Evolutionary conservation across 2,329 filamentous ascomycete species (phyloP).

Genomic region (Westerdykella sp.): DNA sequence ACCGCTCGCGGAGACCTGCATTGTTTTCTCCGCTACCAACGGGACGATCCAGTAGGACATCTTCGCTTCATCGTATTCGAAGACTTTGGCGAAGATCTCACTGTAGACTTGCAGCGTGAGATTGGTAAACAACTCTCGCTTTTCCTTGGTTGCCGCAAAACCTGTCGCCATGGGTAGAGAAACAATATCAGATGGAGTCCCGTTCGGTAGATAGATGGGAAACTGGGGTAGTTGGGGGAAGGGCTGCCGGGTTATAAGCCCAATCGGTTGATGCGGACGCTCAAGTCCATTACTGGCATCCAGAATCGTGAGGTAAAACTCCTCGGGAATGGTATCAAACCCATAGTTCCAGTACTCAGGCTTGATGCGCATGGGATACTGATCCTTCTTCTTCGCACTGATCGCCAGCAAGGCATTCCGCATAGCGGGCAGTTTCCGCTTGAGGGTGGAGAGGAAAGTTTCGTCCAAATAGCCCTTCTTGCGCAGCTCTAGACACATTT

Average conservation of each 20-base stretch:
- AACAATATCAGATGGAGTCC: conserved; percentile 53
- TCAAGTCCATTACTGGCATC: conserved; percentile 55
- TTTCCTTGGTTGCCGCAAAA: conserved; percentile 41
- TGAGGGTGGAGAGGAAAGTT: conserved; percentile 66
- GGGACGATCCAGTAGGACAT: conserved; percentile 85
- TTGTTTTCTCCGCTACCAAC: conserved; percentile 14
- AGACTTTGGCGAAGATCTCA: conserved; percentile 86
- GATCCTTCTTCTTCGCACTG: conserved; percentile 65
- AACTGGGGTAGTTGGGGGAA: conserved; percentile 63
- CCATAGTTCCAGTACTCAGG: conserved; percentile 62
- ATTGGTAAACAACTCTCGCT: conserved; percentile 53
- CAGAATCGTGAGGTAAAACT: conserved; percentile 59
- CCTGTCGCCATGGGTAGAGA: conserved; percentile 42
- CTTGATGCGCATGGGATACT: conserved; percentile 74
- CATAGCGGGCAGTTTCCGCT: conserved; percentile 68
- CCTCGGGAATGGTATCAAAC: conserved; percentile 41
- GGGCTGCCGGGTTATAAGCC: conserved; percentile 61
- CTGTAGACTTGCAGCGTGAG: conserved; percentile 74
- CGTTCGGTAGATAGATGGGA: conserved; percentile 63
- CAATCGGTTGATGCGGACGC: conserved; percentile 56
- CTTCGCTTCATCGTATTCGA: conserved; percentile 54
- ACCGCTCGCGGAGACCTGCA: not conserved
- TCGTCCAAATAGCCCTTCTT: conserved; percentile 63
- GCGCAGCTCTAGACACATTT: conserved; percentile 66
- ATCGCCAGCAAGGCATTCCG: conserved; percentile 81